These are phyloP conservation scores for Odontarrhena argentea DNA, from an alignment of 345 rosid genomes.

Conservation along the genomic window DNA sequence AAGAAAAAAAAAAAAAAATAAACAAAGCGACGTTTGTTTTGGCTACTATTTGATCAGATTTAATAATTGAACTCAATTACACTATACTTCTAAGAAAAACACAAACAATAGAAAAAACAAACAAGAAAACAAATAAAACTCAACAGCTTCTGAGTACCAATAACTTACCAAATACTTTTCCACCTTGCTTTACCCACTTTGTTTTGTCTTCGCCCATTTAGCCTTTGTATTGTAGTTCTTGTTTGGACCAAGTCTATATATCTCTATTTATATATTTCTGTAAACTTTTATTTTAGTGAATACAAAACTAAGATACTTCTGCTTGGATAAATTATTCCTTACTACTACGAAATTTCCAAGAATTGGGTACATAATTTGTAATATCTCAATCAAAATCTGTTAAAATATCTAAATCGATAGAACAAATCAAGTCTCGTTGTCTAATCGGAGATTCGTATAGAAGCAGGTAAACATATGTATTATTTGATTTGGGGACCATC, in stretches of 20 bases:
- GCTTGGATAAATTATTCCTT: neutral
- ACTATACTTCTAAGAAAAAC: constrained; percentile 2
- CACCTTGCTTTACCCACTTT: constrained; percentile 42
- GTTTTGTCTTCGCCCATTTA: constrained; percentile 30
- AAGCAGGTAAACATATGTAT: no score
- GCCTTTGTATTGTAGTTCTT: neutral
- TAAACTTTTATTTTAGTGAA: neutral
- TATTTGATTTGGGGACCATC: no score
- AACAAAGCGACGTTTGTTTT: neutral
- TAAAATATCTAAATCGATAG: no score
- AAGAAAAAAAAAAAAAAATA: neutral
- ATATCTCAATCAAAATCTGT: neutral
- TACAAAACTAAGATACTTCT: neutral
- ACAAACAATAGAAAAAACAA: constrained; percentile 28
- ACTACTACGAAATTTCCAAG: neutral
- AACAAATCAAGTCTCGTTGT: no score
- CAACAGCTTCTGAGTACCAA: constrained; percentile 22
- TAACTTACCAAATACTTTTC: constrained; percentile 30
- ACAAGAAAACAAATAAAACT: constrained; percentile 19
- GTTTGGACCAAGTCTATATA: neutral
- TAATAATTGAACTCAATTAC: neutral
- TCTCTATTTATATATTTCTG: neutral
- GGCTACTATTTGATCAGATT: neutral
- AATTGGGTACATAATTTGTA: neutral
- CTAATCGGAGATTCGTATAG: no score